Percentiles rank a stretch among this genome's conserved stretches.
phyloP scores from a whole-genome alignment of 768 basidiomycete genomes.

The Amanita pallidorosea region DNA sequence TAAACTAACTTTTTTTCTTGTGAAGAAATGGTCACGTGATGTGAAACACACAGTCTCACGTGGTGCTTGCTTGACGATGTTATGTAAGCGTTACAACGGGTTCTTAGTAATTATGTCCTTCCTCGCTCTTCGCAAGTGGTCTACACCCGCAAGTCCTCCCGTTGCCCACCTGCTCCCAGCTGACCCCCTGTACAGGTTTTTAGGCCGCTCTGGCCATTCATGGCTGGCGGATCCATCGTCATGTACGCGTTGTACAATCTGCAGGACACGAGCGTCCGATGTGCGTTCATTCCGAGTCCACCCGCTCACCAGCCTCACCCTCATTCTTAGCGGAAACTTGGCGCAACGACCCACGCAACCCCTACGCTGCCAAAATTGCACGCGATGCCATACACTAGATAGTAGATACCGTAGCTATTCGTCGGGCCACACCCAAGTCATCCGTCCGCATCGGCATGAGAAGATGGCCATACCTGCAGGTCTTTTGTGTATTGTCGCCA shows the following conservation, averaged over 20 bases:
- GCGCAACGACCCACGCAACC: conserved; percentile 66
- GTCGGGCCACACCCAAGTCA: too few relatives aligned
- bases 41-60: too few relatives aligned
- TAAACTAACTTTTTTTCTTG: too few relatives aligned
- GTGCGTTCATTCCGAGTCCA: conserved; percentile 33
- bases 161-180: conserved; percentile 6
- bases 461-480: too few relatives aligned
- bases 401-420: conserved; percentile 26
- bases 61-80: too few relatives aligned
- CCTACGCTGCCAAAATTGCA: conserved; percentile 41
- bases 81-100: too few relatives aligned
- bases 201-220: conserved; percentile 76
- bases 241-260: conserved; percentile 56
- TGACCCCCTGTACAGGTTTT: conserved; percentile 33
- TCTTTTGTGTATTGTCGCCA: too few relatives aligned
- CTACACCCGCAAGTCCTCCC: conserved; percentile 51
- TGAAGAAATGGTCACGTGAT: too few relatives aligned
- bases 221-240: conserved; percentile 52
- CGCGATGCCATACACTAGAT: conserved; percentile 40
- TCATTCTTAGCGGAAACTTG: conserved; percentile 16
- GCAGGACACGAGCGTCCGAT: conserved; percentile 60
- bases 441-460: too few relatives aligned
- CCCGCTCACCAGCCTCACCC: too few relatives aligned
- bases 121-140: conserved; percentile 75
- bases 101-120: too few relatives aligned